Percentiles rank a stretch among this genome's conserved stretches.
Conservation (phyloP, 2,329 filamentous ascomycete species). For the Botrytis tulipae region DNA sequence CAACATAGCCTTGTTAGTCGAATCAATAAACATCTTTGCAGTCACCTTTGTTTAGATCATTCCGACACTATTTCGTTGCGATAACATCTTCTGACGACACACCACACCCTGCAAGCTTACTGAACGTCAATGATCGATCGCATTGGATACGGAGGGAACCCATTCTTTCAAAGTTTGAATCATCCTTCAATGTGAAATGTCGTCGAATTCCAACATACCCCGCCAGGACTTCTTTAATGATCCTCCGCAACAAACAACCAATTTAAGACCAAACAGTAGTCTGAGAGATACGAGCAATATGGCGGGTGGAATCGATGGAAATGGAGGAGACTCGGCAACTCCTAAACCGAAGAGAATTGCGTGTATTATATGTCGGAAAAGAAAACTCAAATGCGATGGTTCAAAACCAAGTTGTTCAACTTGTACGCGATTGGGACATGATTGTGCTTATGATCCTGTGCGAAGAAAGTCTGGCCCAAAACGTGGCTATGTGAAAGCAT, state of each 20-base stretch:
- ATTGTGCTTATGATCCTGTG: slow-evolving; percentile 67
- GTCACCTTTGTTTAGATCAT: neutral
- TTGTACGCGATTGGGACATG: slow-evolving; percentile 62
- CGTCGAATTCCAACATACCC: slow-evolving; percentile 37
- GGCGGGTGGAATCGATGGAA: slow-evolving; percentile 43
- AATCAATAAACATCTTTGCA: neutral
- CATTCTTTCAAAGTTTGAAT: neutral
- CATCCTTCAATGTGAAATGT: slow-evolving; percentile 31
- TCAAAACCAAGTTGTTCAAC: slow-evolving; percentile 64
- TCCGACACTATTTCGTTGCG: neutral
- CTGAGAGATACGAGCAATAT: slow-evolving; percentile 35
- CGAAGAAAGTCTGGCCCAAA: slow-evolving; percentile 71
- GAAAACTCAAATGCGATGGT: slow-evolving; percentile 77
- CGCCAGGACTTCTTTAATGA: slow-evolving; percentile 57
- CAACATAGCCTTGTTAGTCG: neutral
- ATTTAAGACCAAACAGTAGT: slow-evolving; percentile 35
- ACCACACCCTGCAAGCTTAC: slow-evolving; percentile 9
- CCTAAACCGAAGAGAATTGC: slow-evolving; percentile 90
- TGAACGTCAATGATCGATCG: neutral
- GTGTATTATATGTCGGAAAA: slow-evolving; percentile 88
- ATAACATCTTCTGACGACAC: slow-evolving; percentile 5
- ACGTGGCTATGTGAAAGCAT: slow-evolving; percentile 64
- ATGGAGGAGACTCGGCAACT: slow-evolving; percentile 51
- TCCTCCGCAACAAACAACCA: slow-evolving; percentile 44
- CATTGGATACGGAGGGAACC: neutral